Evolutionary conservation across 1,139 yeast genomes (phyloP), one percentile per base, ranked within the genome.

Genomic region (Blastobotrys arbuscula): DNA sequence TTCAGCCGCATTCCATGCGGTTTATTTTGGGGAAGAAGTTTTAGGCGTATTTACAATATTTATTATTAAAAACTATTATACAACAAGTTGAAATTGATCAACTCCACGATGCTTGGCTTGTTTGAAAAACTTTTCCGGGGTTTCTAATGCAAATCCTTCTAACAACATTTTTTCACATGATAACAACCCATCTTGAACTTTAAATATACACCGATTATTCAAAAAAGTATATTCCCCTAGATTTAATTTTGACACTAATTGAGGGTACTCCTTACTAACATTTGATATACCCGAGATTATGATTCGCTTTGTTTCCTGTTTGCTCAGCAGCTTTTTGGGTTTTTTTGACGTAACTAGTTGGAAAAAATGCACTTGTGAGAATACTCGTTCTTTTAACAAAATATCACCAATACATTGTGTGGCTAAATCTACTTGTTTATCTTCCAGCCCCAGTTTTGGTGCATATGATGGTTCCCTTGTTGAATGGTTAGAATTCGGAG

Each of bases 361-460:
- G 24, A 69, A 77, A 0, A 86, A 70, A 57, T 71, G 74, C 16
- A 84, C 56, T 0, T 81, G 73, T 0, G 94, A 95, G 45, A 86
- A 63, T 0, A 84, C 81, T 53, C 77, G 76, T 44, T 66, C 62
- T 46, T 73, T 64, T 30, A 81, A 68, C 28, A 73, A 57, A 1
- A 85, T 67, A 6, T 71, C 64, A 1, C 65, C 55, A 0, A 80
- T 61, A 1, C 74, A 55, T 44, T 65, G 61, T 3, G 41, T 43
- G 0, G 55, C 34, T 84, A 92, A 82, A 5, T 67, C 42, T 1
- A 82, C 68, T 43, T 71, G 69, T 16, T 68, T 61, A 61, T 70
- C 73, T 2, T 63, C 50, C 0, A 77, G 66, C 1, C 63, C 60
- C 15, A 82, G 71, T 58, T 81, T 84, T 2, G 77, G 66, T 0